Evolutionary conservation across 2,329 filamentous ascomycete species (phyloP).

Genomic region (Pseudogymnoascus sp.): DNA sequence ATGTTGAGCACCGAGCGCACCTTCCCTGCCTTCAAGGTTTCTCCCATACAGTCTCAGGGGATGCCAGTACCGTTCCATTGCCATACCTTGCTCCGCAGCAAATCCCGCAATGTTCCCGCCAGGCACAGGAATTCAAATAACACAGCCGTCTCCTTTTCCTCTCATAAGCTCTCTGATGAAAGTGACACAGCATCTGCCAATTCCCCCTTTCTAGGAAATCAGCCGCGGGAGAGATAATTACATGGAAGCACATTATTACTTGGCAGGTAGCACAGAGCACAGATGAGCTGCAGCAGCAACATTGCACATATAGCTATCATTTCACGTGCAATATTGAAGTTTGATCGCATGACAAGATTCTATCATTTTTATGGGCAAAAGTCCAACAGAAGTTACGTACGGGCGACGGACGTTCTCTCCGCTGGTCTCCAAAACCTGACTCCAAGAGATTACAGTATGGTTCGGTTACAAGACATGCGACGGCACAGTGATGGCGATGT

Average conservation of each 20-base stretch:
- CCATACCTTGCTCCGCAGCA: slow-evolving; percentile 4
- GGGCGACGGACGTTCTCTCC: not conserved
- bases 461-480: not conserved
- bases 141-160: not conserved
- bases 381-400: not conserved
- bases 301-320: slow-evolving; percentile 7
- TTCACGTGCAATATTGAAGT: slow-evolving; percentile 2
- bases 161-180: not conserved
- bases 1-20: not conserved
- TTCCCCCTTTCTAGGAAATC: not conserved
- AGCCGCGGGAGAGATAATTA: not conserved
- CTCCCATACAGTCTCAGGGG: not conserved
- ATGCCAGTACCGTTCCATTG: slow-evolving; percentile 3
- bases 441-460: not conserved
- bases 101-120: slow-evolving; percentile 1
- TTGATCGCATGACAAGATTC: not conserved
- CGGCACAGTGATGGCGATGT: not conserved
- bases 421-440: not conserved
- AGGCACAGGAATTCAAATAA: slow-evolving; percentile 7
- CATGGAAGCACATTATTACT: not conserved
- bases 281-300: not conserved
- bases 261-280: slow-evolving; percentile 2
- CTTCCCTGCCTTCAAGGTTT: not conserved
- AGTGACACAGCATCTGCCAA: slow-evolving; percentile 1
- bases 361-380: not conserved